Percentiles rank a stretch among this genome's conserved stretches.
Conservation (phyloP, 2,329 filamentous ascomycete species). For the Neonectria hederae region DNA sequence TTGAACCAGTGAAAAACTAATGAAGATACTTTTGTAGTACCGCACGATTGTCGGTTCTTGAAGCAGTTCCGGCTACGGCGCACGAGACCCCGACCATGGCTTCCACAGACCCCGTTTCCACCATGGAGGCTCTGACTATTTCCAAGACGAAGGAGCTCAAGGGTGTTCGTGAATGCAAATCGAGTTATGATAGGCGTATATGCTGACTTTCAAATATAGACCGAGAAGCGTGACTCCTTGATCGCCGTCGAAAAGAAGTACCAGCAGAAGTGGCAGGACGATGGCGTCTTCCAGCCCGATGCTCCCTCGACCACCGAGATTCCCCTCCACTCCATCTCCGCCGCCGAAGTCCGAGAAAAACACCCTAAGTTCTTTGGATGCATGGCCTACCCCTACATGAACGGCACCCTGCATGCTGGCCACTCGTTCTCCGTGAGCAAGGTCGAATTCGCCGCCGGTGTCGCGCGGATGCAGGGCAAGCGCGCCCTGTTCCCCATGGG, state of each 20-base stretch:
- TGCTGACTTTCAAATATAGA: constrained; percentile 57
- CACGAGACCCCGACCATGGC: constrained; percentile 54
- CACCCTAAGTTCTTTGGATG: constrained; percentile 89
- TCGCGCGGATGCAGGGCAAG: constrained; percentile 91
- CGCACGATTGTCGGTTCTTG: constrained; percentile 36
- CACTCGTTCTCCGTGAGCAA: constrained; percentile 94
- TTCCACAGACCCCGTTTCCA: constrained; percentile 51
- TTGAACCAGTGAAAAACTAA: constrained; percentile 15
- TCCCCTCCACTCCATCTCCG: constrained; percentile 76
- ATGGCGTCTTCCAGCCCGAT: constrained; percentile 80
- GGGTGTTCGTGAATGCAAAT: constrained; percentile 53
- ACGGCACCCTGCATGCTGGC: constrained; percentile 87
- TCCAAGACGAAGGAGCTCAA: constrained; percentile 71
- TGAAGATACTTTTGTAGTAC: not conserved
- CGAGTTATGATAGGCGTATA: not conserved
- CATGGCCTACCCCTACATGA: constrained; percentile 74
- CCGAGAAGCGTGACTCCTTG: constrained; percentile 86
- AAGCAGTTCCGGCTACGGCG: constrained; percentile 26
- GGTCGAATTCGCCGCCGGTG: constrained; percentile 90
- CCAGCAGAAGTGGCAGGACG: constrained; percentile 70
- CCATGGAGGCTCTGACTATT: constrained; percentile 61
- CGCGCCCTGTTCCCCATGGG: constrained; percentile 88
- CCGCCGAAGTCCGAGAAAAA: constrained; percentile 79
- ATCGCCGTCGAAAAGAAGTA: constrained; percentile 91
- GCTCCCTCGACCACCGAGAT: constrained; percentile 83